phyloP scores from a whole-genome alignment of 768 basidiomycete genomes.

The Fomitopsis pulvina region DNA sequence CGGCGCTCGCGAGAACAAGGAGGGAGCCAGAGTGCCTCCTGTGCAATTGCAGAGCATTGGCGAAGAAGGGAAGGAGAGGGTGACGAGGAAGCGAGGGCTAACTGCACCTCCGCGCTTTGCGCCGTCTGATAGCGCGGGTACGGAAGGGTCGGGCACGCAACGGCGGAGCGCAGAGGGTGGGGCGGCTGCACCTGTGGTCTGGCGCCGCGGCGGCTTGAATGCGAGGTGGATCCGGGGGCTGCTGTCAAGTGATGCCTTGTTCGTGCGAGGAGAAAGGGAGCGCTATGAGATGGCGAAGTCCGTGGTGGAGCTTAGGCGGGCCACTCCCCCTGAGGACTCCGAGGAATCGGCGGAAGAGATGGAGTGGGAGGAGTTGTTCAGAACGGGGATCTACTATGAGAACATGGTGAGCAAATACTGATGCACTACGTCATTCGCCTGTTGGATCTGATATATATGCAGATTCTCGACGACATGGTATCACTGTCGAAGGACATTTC shows the following conservation, averaged over 20 bases:
- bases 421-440: conserved; percentile 2
- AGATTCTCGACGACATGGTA: conserved; percentile 79
- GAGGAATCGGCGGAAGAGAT: conserved; percentile 53
- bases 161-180: background rate
- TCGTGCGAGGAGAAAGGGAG: conserved; percentile 70
- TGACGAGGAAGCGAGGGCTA: conserved; percentile 24
- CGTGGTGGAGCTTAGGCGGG: conserved; percentile 68
- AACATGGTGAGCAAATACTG: conserved; percentile 61
- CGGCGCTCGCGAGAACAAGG: background rate
- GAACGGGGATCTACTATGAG: conserved; percentile 72
- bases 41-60: background rate
- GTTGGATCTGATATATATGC: conserved; percentile 6
- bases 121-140: background rate
- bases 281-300: conserved; percentile 73
- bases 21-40: background rate
- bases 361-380: conserved; percentile 66
- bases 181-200: conserved; percentile 45
- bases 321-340: conserved; percentile 26
- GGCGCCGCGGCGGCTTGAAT: conserved; percentile 69
- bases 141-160: conserved; percentile 6
- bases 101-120: conserved; percentile 19
- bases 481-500: conserved; percentile 70
- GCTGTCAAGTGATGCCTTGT: conserved; percentile 73
- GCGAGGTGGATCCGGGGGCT: conserved; percentile 69
- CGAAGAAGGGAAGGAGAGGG: conserved; percentile 2